A percentile compares a stretch with the other conserved stretches of the same genome.
Evolutionary conservation across 768 basidiomycete genomes (phyloP).

Genomic region (Omphalotus guepiniiformis): DNA sequence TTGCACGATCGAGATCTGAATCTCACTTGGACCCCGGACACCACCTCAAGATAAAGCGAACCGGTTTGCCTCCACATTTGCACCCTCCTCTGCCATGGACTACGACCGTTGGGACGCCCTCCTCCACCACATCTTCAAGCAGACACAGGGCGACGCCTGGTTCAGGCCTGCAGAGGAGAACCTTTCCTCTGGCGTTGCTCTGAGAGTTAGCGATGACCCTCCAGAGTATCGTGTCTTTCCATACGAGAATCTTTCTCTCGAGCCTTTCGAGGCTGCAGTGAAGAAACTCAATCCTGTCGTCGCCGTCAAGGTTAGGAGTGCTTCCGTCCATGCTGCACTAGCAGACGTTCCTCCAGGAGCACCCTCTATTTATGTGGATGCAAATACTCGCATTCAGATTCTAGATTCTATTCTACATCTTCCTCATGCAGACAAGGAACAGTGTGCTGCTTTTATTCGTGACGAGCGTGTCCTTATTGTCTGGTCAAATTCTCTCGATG

Average conservation of each 20-base stretch:
- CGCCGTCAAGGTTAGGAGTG: slow-evolving; percentile 50
- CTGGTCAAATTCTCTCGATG: slow-evolving; percentile 79
- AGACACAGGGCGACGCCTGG: slow-evolving; percentile 56
- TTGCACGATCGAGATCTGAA: too few species aligned
- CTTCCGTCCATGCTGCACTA: slow-evolving; percentile 51
- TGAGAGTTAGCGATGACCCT: slow-evolving; percentile 33
- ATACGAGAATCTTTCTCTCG: slow-evolving; percentile 48
- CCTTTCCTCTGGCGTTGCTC: slow-evolving; percentile 45
- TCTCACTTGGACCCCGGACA: too few species aligned
- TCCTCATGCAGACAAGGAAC: slow-evolving; percentile 57
- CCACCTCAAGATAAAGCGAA: too few species aligned
- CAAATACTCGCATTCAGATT: slow-evolving; percentile 60
- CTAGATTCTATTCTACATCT: slow-evolving; percentile 46
- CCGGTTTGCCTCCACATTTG: too few species aligned
- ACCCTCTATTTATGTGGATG: slow-evolving; percentile 44
- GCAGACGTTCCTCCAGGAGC: slow-evolving; percentile 41
- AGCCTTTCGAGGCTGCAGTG: slow-evolving; percentile 54
- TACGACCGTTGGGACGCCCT: slow-evolving; percentile 51
- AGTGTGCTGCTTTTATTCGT: slow-evolving; percentile 83
- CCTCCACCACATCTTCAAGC: slow-evolving; percentile 52
- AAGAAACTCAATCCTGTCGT: slow-evolving; percentile 52
- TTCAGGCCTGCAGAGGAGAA: slow-evolving; percentile 55
- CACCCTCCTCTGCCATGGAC: slow-evolving; percentile 26
- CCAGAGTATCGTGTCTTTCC: slow-evolving; percentile 33
- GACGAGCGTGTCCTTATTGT: slow-evolving; percentile 83